Evolutionary conservation across 2,329 filamentous ascomycete species (phyloP), one percentile per base, ranked within the genome.

Genomic region (Colletotrichum plurivorum): DNA sequence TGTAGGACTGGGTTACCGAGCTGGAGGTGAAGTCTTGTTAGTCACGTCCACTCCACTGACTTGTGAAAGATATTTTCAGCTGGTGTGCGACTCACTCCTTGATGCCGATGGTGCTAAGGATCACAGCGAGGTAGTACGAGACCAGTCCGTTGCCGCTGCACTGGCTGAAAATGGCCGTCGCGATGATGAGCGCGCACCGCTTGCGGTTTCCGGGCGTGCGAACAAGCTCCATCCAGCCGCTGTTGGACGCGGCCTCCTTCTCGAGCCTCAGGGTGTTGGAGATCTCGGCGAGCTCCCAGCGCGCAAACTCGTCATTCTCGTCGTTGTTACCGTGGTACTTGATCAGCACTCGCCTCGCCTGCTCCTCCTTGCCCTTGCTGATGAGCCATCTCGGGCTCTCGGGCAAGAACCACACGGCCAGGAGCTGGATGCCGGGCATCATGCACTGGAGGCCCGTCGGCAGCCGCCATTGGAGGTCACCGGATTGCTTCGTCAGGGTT

Each of bases 331-430:
- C 73, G 43, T 74, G 73, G 51, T 74, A 74, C 69, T 73, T 86
- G 72, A 83, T 79, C 0, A 90, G 74, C 27, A 88, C 84, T 0
- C 78, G 77, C 16, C 79, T 82, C 0, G 88, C 88, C 72, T 89
- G 80, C 5, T 87, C 83, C 1, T 76, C 68, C 22, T 82, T 80
- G 39, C 87, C 86, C 69, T 87, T 82, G 43, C 84, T 82, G 51
- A 90, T 81, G 31, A 90, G 76, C 84, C 85, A 91, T 45, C 89
- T 83, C 1, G 89, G 89, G 0, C 84, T 88, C 71, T 92, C 90
- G 0, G 89, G 89, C 5, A 89, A 82, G 58, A 88, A 84, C 57
- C 72, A 78, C 7, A 77, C 56, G 1, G 58, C 69, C 71, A 79
- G 81, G 58, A 85, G 76, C 61, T 84, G 82, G 10, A 70, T 80